Base-by-base conservation (phyloP, 495 filamentous ascomycete genomes). In the Pseudevernia furfuracea region DNA sequence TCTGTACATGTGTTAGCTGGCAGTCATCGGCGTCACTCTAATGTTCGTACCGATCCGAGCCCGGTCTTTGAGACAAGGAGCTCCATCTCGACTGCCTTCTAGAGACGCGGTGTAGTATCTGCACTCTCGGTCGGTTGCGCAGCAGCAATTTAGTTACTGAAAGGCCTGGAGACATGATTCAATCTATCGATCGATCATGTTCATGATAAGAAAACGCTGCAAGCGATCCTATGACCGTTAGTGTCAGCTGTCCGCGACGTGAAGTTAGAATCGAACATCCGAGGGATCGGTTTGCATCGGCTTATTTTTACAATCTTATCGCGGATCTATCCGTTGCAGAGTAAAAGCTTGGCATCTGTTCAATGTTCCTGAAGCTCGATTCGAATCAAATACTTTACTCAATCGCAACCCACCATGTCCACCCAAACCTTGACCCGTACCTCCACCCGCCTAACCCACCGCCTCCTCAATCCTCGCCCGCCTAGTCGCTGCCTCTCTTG, bases 61-160 rank as follows among this genome's bases (percentile, higher is more conserved):
- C 85, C 38, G 86, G 90, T 30, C 85, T 81, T 73, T 94, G 90
- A 14, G 84, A 86, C 25, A 83, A 76, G 59, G 77, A 84, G 65
- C 77, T 80, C 80, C 83, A 84, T 80, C 84, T 60, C 55, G 43
- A 49, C 44, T 59, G 59, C 15, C 25, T 23, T 32, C 23, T 11
- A 9, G 15, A 28, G 15, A 23, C 14, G 4, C 28, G 36, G 46
- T 21, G 61, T 7, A 48, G 14, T 14, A 19, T 23, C 19, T n/a
- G 32, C 14, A 11, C n/a, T 43, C 41, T 21, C 21, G 19, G 10
- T 25, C 23, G 12, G 15, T 38, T 58, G 36, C 52, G 32, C 30
- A 60, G 30, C 7, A 56, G 15, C 30, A 21, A 10, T 23, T 39
- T 34, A 17, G 32, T 14, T 58, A 44, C 64, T 30, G 48, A 53